phyloP scores from a whole-genome alignment of 2,329 filamentous ascomycete species.

The Alternaria hordeiaustralica region DNA sequence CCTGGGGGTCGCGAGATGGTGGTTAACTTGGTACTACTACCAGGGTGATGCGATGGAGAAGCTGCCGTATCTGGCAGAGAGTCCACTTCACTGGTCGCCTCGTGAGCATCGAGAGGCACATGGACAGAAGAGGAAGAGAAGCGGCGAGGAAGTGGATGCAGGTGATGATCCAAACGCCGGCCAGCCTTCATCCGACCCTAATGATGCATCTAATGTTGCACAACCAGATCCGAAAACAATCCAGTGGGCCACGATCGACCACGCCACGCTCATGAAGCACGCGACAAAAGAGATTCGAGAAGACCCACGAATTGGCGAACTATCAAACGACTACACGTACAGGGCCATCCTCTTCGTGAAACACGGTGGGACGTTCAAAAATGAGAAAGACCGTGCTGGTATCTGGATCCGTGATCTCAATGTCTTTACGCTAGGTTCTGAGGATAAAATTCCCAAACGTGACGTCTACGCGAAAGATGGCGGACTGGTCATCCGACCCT shows the following conservation, averaged over 20 bases:
- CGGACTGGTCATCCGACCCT: neutral
- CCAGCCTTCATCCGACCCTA: too few relatives aligned
- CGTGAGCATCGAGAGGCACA: neutral
- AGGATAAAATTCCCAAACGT: neutral
- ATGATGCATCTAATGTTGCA: too few relatives aligned
- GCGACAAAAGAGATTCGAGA: too few relatives aligned
- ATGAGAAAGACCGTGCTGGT: neutral
- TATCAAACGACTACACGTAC: neutral
- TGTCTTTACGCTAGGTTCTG: neutral
- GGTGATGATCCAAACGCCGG: too few relatives aligned
- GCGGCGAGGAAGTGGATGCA: too few relatives aligned
- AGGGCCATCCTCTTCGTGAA: neutral
- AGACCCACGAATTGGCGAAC: neutral
- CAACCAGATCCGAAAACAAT: too few relatives aligned
- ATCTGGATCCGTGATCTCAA: neutral
- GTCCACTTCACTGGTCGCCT: neutral
- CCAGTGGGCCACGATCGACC: neutral
- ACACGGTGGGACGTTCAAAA: neutral
- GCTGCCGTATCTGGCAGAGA: neutral
- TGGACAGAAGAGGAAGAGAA: neutral
- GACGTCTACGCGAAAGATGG: neutral
- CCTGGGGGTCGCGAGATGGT: too few relatives aligned
- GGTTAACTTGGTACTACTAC: too few relatives aligned
- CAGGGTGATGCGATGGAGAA: too few relatives aligned
- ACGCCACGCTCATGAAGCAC: neutral